These are phyloP conservation scores for Tetrahymena malaccensis DNA, from an alignment of 73 alveolate species.

Conservation along the genomic window DNA sequence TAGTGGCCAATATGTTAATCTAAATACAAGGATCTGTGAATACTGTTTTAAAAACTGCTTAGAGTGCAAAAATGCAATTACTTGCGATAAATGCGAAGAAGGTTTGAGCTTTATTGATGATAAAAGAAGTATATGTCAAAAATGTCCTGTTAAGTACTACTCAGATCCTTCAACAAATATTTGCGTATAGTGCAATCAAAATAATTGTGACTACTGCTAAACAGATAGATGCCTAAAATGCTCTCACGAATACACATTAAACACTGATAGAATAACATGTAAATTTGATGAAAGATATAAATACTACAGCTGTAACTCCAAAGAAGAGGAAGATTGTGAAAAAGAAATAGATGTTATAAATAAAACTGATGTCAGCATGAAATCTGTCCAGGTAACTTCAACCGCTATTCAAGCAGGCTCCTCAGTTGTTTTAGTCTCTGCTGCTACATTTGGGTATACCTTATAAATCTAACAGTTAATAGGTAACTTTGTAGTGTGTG, in stretches of 20 bases:
- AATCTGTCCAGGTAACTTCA: background rate
- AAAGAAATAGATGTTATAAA: background rate
- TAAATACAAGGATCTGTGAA: background rate
- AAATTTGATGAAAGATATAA: background rate
- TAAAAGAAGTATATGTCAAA: background rate
- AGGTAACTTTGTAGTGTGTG: background rate
- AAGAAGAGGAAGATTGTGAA: background rate
- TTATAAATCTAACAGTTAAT: background rate
- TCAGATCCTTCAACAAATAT: background rate
- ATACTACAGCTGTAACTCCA: background rate
- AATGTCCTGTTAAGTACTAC: background rate
- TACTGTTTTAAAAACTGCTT: background rate
- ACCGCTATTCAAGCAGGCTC: background rate
- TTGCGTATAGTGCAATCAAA: background rate
- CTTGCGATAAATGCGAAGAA: background rate
- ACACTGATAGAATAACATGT: background rate
- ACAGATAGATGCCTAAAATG: background rate
- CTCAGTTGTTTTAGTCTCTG: background rate
- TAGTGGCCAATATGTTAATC: background rate
- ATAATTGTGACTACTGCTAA: background rate
- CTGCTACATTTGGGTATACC: background rate
- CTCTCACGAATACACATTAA: background rate
- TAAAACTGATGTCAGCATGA: background rate
- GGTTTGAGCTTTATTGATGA: background rate
- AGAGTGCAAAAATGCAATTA: background rate